Evolutionary conservation across 495 filamentous ascomycete genomes (phyloP).

Genomic region (Neurospora hispaniola): DNA sequence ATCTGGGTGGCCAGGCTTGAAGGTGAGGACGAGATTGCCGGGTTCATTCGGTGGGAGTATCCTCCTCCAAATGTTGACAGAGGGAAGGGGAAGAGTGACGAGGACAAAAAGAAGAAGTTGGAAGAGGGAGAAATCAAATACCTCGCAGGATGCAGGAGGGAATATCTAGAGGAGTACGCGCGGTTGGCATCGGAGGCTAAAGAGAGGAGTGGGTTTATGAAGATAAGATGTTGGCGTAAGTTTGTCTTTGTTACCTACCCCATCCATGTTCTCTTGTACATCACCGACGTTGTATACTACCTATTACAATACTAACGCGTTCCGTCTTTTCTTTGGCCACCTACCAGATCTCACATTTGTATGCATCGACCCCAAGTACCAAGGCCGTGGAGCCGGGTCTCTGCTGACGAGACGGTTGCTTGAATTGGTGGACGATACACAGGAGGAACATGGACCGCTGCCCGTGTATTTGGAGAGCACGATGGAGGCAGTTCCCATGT

Average conservation of each 20-base stretch:
- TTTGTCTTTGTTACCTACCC: neutral
- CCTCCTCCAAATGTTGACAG: slow-evolving; percentile 3
- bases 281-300: neutral
- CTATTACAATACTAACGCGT: neutral
- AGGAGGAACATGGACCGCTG: slow-evolving; percentile 21
- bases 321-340: neutral
- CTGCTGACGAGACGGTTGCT: slow-evolving; percentile 17
- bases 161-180: slow-evolving; percentile 25
- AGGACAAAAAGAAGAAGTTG: slow-evolving; percentile 10
- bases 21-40: slow-evolving; percentile 15
- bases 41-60: slow-evolving; percentile 31
- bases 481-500: slow-evolving; percentile 28
- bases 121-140: slow-evolving; percentile 10
- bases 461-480: slow-evolving; percentile 36
- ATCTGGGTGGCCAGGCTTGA: slow-evolving; percentile 5
- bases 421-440: slow-evolving; percentile 24
- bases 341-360: slow-evolving; percentile 26
- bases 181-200: slow-evolving; percentile 22
- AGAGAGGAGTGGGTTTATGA: slow-evolving; percentile 16
- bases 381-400: slow-evolving; percentile 31
- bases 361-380: slow-evolving; percentile 30
- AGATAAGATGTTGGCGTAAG: slow-evolving; percentile 15
- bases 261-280: neutral
- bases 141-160: slow-evolving; percentile 10
- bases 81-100: slow-evolving; percentile 1